Conservation (phyloP, 2,329 filamentous ascomycete species). For the Xylariaceae sp. region DNA sequence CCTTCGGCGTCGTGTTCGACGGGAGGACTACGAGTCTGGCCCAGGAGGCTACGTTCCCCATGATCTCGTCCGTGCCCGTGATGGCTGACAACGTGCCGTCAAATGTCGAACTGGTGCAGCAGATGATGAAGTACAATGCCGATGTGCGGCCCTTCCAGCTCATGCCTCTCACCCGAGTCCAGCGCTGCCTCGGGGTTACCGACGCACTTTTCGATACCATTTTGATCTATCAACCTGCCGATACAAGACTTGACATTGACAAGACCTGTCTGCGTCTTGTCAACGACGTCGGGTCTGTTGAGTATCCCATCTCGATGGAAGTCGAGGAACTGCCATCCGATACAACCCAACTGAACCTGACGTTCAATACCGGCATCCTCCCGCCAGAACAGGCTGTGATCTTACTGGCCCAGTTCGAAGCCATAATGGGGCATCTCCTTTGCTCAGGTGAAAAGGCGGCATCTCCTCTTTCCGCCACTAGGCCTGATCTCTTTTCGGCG, state of each 20-base stretch:
- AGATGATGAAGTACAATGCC: slow-evolving; percentile 62
- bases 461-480: slow-evolving; percentile 32
- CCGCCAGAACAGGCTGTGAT: slow-evolving; percentile 62
- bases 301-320: slow-evolving; percentile 79
- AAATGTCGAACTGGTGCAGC: slow-evolving; percentile 52
- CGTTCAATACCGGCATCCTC: slow-evolving; percentile 58
- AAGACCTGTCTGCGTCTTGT: slow-evolving; percentile 57
- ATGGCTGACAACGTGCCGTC: slow-evolving; percentile 49
- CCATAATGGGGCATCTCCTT: slow-evolving; percentile 55
- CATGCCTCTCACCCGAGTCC: slow-evolving; percentile 64
- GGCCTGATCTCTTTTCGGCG: slow-evolving; percentile 53
- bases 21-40: slow-evolving; percentile 62
- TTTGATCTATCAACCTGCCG: slow-evolving; percentile 70
- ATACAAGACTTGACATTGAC: slow-evolving; percentile 19
- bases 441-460: slow-evolving; percentile 39
- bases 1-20: slow-evolving; percentile 77
- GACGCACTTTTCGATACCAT: slow-evolving; percentile 76
- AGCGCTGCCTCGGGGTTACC: slow-evolving; percentile 62
- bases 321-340: slow-evolving; percentile 51
- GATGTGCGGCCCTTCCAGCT: slow-evolving; percentile 65
- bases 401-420: slow-evolving; percentile 67
- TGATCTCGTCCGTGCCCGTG: slow-evolving; percentile 75
- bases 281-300: slow-evolving; percentile 63
- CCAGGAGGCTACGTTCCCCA: slow-evolving; percentile 62
- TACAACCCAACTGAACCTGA: slow-evolving; percentile 57